These are phyloP conservation scores for Moesziomyces sp. DNA, from an alignment of 1,284 basidiomycete genomes.

Conservation along the genomic window DNA sequence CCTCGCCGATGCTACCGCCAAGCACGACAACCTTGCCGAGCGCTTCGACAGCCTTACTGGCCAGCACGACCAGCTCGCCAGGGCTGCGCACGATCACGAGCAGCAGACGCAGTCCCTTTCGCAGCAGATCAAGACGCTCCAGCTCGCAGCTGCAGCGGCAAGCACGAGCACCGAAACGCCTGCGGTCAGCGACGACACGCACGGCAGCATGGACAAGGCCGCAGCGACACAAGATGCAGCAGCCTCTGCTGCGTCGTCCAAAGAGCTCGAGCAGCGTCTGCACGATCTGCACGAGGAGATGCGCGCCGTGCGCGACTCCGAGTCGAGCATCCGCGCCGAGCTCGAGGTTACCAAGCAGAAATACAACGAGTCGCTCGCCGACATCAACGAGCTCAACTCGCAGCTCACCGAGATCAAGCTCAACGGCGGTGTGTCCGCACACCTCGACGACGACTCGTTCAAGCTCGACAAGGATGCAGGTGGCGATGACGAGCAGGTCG, in stretches of 20 bases:
- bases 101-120: slow-evolving; percentile 36
- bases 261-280: slow-evolving; percentile 74
- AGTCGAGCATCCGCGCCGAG: slow-evolving; percentile 71
- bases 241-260: slow-evolving; percentile 78
- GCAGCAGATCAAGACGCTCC: slow-evolving; percentile 37
- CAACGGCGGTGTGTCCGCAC: slow-evolving; percentile 13
- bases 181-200: slow-evolving; percentile 4
- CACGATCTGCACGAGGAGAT: slow-evolving; percentile 74
- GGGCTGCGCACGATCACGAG: slow-evolving; percentile 17
- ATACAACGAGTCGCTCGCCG: slow-evolving; percentile 86
- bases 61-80: slow-evolving; percentile 26
- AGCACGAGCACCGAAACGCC: slow-evolving; percentile 15
- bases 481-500: slow-evolving; percentile 51
- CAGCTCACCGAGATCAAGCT: slow-evolving; percentile 59
- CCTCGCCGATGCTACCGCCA: slow-evolving; percentile 22
- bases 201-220: neutral
- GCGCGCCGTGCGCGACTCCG: slow-evolving; percentile 47
- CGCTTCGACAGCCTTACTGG: slow-evolving; percentile 24
- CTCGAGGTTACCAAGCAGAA: slow-evolving; percentile 80
- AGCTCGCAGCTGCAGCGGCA: slow-evolving; percentile 31
- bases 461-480: slow-evolving; percentile 27
- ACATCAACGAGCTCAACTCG: slow-evolving; percentile 79
- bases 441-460: slow-evolving; percentile 25
- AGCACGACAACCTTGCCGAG: slow-evolving; percentile 29
- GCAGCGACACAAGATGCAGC: slow-evolving; percentile 70